These are phyloP conservation scores for Eucalyptus regnans DNA, from an alignment of 345 rosid genomes.

Conservation along the genomic window DNA sequence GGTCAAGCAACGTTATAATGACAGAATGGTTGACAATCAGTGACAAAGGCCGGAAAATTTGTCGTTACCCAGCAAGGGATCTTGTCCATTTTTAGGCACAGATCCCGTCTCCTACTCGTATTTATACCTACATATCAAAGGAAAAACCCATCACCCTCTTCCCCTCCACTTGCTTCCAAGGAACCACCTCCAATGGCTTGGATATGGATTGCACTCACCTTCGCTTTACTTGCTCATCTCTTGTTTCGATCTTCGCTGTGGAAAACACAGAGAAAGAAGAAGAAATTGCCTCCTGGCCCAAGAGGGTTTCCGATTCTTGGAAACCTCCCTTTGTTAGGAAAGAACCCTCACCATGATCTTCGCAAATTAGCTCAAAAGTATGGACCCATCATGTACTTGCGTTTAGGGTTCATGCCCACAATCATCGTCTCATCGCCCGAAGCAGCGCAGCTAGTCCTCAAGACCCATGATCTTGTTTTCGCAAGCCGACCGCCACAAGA, in stretches of 20 bases:
- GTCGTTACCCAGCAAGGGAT: background rate
- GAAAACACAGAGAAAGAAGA: constrained; percentile 9
- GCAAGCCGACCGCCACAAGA: constrained; percentile 13
- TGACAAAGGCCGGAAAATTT: background rate
- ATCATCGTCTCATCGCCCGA: constrained; percentile 24
- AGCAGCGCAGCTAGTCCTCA: constrained; percentile 25
- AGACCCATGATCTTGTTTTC: constrained; percentile 27
- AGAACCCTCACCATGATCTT: constrained; percentile 20
- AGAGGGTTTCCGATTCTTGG: constrained; percentile 26
- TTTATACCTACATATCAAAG: background rate
- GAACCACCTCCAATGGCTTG: background rate
- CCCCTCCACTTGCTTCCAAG: background rate
- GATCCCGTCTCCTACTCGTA: background rate
- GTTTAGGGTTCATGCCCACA: constrained; percentile 15
- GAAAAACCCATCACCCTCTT: background rate
- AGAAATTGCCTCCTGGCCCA: constrained; percentile 36
- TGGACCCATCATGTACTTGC: constrained; percentile 31
- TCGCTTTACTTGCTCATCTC: background rate
- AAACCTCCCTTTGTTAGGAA: constrained; percentile 19
- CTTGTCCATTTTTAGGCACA: background rate
- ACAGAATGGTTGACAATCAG: background rate
- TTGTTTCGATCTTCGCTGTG: constrained; percentile 2
- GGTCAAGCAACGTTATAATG: background rate
- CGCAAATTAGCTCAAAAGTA: constrained; percentile 13
- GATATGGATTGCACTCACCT: background rate